Base-by-base conservation (phyloP, 2,329 filamentous ascomycete genomes). In the Botrytis pseudocinerea region DNA sequence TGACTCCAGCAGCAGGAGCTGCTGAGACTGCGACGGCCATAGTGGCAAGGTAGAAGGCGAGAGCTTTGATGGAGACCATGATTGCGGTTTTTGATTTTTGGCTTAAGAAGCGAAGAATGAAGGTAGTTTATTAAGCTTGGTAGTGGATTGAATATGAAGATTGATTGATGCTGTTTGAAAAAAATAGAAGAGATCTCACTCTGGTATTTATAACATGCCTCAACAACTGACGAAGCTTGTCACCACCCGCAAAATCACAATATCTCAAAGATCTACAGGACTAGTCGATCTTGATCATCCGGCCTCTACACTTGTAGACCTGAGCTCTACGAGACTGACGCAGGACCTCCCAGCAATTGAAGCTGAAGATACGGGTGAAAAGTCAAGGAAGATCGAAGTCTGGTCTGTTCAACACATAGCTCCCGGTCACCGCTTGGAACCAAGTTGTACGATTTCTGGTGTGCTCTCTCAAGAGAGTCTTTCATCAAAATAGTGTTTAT, bases 11-110 rank as follows among this genome's bases (percentile, higher is more conserved):
- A 32, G 12, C 25, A 12, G 63, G 63, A 16, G 63, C 35, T 40
- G 48, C 48, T 4, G 38, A 69, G 51, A 42, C n/a, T 9, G 65
- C 28, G 38, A 59, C 9, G 28, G 66, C 9, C 18, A 20, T 32
- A 22, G 66, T 25, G 66, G 66, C 10, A 20, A 60, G n/a, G 66
- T 38, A 32, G 48, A 42, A 42, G 48, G 38, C 28, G 32, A 69
- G 65, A 10, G 48, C 10, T 40, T 54, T 54, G 48, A 69, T 35
- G 65, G 65, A 69, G 35, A 66, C 32, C 63, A 66, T 66, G 22
- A 32, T 28, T 66, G 44, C 32, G 14, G 28, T n/a, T n/a, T 1
- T 10, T 12, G 35, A 1, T 10, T n/a, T 35, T 44, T n/a, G 32
- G 38, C 38, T 38, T 38, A 38, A 38, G 38, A 54, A 66, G 32